These are phyloP conservation scores for Trichoderma citrinoviride DNA, from an alignment of 2,329 filamentous ascomycete genomes.

Conservation along the genomic window DNA sequence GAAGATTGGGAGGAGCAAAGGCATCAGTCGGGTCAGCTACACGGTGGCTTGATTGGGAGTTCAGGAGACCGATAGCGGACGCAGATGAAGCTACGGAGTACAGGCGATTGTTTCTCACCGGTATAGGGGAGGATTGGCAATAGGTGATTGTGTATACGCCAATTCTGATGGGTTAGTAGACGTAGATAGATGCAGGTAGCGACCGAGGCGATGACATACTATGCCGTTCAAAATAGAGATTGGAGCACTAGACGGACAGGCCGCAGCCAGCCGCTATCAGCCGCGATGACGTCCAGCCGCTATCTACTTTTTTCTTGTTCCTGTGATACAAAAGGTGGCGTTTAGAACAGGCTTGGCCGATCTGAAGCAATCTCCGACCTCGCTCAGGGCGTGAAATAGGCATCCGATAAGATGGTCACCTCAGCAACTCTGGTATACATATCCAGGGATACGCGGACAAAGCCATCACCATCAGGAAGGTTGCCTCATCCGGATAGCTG, in stretches of 20 bases:
- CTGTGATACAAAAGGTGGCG: slow-evolving; percentile 13
- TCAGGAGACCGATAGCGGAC: background rate
- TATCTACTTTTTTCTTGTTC: background rate
- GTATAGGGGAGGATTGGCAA: background rate
- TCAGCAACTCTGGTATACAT: background rate
- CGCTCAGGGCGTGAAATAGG: background rate
- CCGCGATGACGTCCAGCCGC: background rate
- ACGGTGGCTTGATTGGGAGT: slow-evolving; percentile 21
- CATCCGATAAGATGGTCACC: background rate
- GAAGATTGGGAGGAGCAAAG: slow-evolving; percentile 65
- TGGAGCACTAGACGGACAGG: background rate
- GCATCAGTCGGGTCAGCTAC: slow-evolving; percentile 58
- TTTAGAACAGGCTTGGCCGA: background rate
- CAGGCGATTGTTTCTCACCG: background rate
- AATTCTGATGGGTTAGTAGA: background rate
- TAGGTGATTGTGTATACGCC: background rate
- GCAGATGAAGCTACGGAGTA: background rate
- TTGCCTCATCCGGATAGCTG: background rate
- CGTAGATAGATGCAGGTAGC: background rate
- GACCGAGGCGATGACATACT: no score
- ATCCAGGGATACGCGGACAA: background rate
- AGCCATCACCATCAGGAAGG: background rate
- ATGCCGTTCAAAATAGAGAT: no score
- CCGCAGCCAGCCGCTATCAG: background rate
- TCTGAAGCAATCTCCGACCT: slow-evolving; percentile 15